Evolutionary conservation across 2,329 filamentous ascomycete species (phyloP), one percentile per base, ranked within the genome.

Genomic region (Trichoderma atroviride): DNA sequence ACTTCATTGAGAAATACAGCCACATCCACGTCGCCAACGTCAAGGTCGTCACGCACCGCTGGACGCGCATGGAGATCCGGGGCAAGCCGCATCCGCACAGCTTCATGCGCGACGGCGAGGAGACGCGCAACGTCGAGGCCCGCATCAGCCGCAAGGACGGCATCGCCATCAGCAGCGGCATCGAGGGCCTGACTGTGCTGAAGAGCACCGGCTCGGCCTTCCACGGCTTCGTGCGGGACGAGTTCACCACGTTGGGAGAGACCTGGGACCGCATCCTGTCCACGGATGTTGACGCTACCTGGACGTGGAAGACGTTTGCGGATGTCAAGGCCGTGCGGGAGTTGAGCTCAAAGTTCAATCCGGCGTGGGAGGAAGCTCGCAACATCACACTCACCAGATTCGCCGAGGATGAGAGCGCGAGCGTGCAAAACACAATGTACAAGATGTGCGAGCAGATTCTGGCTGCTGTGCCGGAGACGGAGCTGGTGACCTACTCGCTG

Each of bases 351-450:
- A 86, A 87, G 74, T 99, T 98, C 79, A 90, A 97, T 79, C 82
- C 84, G 71, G 92, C 94, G 24, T 97, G 91, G 87, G 84, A 89
- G 73, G 85, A 86, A 66, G 93, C 93, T n/a, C 87, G 93, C 71
- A 84, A 85, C 65, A 96, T 96, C 79, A 97, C 94, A n/a, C 86
- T 97, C 79, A 92, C 92, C 83, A 92, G 90, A 0, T 99, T 99
- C 77, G 95, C 96, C 53, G 88, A 91, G 77, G 94, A 99, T 77
- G 86, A 94, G 78, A 97, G 93, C 76, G 92, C 96, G 58, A 97
- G 93, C 75, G 96, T 99, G 29, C 96, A 99, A 83, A 91, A 90
- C 75, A 98, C 95, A 71, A 98, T 99, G 96, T 99, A 97, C 85
- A 96, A 97, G 85, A 99, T 99, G 95, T 90, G 88, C 75, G 91